Conservation (phyloP, 2,329 filamentous ascomycete species). For the Nemania sp. region DNA sequence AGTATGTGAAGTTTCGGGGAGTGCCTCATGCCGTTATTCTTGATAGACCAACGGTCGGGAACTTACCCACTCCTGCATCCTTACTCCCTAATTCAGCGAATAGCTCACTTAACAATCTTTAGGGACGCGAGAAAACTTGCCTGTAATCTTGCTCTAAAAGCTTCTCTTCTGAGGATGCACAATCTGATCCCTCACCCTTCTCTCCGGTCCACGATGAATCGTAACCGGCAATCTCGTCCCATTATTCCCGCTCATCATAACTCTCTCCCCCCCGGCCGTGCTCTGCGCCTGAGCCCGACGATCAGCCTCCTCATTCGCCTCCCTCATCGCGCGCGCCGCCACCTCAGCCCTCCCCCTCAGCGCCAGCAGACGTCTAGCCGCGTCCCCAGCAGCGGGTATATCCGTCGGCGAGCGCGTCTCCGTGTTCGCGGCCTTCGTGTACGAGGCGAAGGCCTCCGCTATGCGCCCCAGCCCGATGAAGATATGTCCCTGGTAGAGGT, state of each 20-base stretch:
- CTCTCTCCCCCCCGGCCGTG: too few relatives aligned
- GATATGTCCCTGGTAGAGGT: slow-evolving; percentile 41
- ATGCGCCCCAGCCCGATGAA: slow-evolving; percentile 37
- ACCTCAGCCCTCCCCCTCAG: neutral
- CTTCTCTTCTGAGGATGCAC: neutral
- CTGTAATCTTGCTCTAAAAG: neutral
- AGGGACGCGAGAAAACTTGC: neutral
- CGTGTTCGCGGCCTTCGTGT: slow-evolving; percentile 27
- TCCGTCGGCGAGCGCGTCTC: slow-evolving; percentile 15
- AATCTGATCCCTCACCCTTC: neutral
- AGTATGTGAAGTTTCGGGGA: too few relatives aligned
- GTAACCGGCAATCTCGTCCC: neutral
- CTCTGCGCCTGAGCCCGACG: too few relatives aligned
- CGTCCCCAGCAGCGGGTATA: slow-evolving; percentile 20
- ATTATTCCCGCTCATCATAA: neutral
- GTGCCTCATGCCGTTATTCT: too few relatives aligned
- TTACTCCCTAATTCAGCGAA: too few relatives aligned
- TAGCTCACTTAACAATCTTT: too few relatives aligned
- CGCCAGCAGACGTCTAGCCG: neutral
- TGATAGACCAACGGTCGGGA: too few relatives aligned
- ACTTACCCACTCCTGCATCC: too few relatives aligned
- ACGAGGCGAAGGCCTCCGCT: too few relatives aligned
- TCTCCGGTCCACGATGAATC: neutral
- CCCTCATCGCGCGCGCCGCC: neutral
- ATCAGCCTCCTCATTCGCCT: neutral